Base-by-base conservation (phyloP, 306 rosid species). In the Ceratonia siliqua region DNA sequence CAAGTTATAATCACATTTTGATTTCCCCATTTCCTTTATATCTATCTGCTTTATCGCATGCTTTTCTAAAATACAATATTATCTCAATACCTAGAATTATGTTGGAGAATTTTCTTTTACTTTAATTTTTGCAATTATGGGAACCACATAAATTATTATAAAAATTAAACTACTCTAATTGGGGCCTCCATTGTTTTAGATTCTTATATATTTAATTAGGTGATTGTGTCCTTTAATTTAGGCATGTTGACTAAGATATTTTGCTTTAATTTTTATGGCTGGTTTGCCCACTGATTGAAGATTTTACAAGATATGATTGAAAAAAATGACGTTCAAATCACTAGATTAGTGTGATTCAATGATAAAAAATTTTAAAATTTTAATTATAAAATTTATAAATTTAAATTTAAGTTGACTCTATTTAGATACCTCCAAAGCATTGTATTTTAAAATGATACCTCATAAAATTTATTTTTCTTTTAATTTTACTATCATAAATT, bases 221-320 rank as follows among this genome's bases (percentile, higher is more conserved):
- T 57, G 10, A 57, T 27, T 15, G 20, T 27, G 62, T 56, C 36
- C 62, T 13, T 15, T 61, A 0, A 0, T 56, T 10, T 59, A 62
- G 9, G 32, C 46, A 68, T 46, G 6, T 32, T 8, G 45, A 48
- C 21, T n/a, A n/a, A n/a, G n/a, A n/a, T n/a, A n/a, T n/a, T n/a
- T n/a, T n/a, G n/a, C n/a, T n/a, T n/a, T n/a, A n/a, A n/a, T n/a
- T 73, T 28, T 74, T 76, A 24, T 48, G 59, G 56, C n/a, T 32
- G 38, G 42, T 79, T 68, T 70, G 66, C 41, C 6, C 77, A 58
- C 64, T 46, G 69, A 14, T 13, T 2, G 80, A 80, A 80, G 86
- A 89, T 80, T 82, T 78, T 72, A 64, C 15, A 64, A 79, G 91
- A 87, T 87, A 71, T 80, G 76, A 78, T 81, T 17, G 46, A 45